phyloP scores from a whole-genome alignment of 768 basidiomycete genomes.

The Hydnum rufescens region DNA sequence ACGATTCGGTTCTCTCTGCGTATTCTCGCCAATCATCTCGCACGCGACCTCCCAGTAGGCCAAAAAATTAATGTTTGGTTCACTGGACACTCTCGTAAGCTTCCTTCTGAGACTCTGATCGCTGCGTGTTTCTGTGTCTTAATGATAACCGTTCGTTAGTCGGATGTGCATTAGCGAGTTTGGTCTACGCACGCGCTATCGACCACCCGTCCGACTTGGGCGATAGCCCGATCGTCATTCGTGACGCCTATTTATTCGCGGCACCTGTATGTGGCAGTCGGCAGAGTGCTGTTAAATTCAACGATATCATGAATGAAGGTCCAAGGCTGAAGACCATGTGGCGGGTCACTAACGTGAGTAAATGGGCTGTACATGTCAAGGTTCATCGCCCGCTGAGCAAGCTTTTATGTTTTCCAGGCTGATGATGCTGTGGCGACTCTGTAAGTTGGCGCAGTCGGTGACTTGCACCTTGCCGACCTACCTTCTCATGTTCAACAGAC shows the following conservation, averaged over 20 bases:
- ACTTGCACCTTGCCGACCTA: background rate
- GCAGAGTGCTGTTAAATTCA: background rate
- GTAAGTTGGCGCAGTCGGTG: background rate
- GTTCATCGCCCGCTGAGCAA: background rate
- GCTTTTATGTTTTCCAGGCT: background rate
- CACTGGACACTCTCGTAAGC: slow-evolving; percentile 8
- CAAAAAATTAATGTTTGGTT: slow-evolving; percentile 5
- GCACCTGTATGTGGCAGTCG: slow-evolving; percentile 4
- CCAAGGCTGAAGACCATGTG: slow-evolving; percentile 3
- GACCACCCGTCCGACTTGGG: background rate
- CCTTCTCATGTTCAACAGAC: background rate
- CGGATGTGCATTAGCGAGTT: slow-evolving; percentile 8
- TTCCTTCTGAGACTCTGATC: no score
- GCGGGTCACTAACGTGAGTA: slow-evolving; percentile 3
- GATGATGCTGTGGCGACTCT: background rate
- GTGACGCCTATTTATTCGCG: slow-evolving; percentile 7
- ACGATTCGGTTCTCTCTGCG: background rate
- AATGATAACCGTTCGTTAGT: slow-evolving; percentile 11
- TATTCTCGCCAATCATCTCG: background rate
- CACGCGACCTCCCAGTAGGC: background rate
- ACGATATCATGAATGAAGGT: background rate
- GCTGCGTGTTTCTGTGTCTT: background rate
- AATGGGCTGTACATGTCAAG: background rate
- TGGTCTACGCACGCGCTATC: slow-evolving; percentile 6
- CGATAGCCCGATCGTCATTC: background rate